Base-by-base conservation (phyloP, 176 grass and related monocot genomes). In the Tillandsia fasciculata region DNA sequence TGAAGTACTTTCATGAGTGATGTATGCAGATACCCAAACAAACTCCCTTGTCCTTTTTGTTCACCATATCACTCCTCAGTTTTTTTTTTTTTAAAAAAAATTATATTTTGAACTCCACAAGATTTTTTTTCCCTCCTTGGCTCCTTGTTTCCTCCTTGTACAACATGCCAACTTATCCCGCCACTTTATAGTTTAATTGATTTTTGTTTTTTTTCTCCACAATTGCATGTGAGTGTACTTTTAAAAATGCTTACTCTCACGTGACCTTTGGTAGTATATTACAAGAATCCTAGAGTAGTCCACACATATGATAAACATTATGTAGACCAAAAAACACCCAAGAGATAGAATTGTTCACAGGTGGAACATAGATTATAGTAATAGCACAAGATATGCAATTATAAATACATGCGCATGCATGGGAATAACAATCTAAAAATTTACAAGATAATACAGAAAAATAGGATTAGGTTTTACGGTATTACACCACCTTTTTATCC, bases 21-120 rank as follows among this genome's bases (percentile, higher is more conserved):
- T 61, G 56, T 61, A 61, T 8, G 56, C 56, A 61, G 56, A 61
- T 61, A 61, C 56, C 56, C 56, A 61, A 61, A 15, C 56, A 61
- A 61, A 61, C 15, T 18, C 8, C 22, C 56, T 61, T 61, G 56
- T 61, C 56, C 56, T 61, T 61, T 61, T 20, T 9, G 17, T 61
- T 15, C 13, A 61, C 17, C 8, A 18, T 15, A 61, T 61, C 8
- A 17, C n/a, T 13, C 12, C 8, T 57, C 2, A 42, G 14, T 57
- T 57, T 17, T 4, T 6, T 12, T 14, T 56, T 12, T 57, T 57
- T 57, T 7, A 13, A 13, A 13, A 56, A 13, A 13, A 56, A 56
- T 15, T 54, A 12, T 56, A 3, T 56, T 56, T 56, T 12, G 54
- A 18, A 13, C 18, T 58, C 18, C 20, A 18, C 20, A 15, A 18